phyloP scores from a whole-genome alignment of 179 eudicot species.

The Heliamphora pulchella region DNA sequence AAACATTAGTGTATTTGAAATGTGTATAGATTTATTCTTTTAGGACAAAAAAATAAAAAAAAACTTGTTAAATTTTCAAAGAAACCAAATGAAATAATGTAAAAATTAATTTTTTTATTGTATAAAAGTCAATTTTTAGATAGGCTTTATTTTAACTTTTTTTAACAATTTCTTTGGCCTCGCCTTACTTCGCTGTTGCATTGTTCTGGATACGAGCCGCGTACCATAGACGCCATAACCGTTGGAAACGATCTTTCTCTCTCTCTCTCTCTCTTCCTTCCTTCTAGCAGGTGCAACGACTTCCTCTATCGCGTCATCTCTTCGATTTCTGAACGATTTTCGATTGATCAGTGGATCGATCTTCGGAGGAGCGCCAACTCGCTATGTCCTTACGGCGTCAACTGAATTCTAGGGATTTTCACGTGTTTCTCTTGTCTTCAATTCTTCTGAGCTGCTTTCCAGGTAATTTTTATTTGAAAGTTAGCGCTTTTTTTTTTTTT shows the following conservation, averaged over 20 bases:
- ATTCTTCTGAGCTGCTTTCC: conserved; percentile 28
- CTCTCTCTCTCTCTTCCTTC: not conserved
- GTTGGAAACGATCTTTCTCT: not conserved
- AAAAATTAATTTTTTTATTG: too few relatives aligned
- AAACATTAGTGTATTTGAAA: too few relatives aligned
- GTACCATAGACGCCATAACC: not conserved
- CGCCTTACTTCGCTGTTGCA: too few relatives aligned
- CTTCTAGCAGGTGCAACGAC: not conserved
- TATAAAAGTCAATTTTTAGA: too few relatives aligned
- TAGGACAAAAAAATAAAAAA: too few relatives aligned
- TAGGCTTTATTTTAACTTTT: too few relatives aligned
- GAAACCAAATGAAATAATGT: too few relatives aligned
- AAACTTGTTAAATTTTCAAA: too few relatives aligned
- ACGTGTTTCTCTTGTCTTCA: conserved; percentile 7
- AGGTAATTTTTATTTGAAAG: conserved; percentile 15
- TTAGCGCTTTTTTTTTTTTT: not conserved
- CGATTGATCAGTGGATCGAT: not conserved
- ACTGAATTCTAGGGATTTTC: conserved; percentile 18
- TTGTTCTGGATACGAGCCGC: not conserved
- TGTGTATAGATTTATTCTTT: too few relatives aligned
- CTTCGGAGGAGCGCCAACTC: not conserved
- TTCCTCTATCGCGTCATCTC: not conserved
- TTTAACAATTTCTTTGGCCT: too few relatives aligned
- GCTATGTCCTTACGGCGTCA: conserved; percentile 11
- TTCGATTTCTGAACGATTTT: not conserved